These are phyloP conservation scores for Hypoxylon rubiginosum DNA, from an alignment of 2,329 filamentous ascomycete genomes.

Conservation along the genomic window DNA sequence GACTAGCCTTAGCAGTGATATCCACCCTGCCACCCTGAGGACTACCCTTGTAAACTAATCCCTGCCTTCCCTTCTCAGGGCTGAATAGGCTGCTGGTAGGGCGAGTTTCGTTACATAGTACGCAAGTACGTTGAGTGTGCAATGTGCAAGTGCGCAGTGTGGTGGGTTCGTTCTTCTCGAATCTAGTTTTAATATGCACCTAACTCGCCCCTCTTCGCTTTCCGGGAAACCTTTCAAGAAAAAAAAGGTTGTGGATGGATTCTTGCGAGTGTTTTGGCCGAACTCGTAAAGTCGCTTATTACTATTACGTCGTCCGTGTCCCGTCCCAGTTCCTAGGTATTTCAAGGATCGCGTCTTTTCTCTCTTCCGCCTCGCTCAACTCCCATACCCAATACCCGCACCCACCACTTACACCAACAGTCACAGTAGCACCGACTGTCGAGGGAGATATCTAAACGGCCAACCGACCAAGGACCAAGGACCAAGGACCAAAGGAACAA, in stretches of 20 bases:
- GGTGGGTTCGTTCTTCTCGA: slow-evolving; percentile 37
- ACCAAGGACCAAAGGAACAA: background rate
- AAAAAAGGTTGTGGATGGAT: slow-evolving; percentile 36
- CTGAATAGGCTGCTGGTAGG: slow-evolving; percentile 36
- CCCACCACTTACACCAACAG: background rate
- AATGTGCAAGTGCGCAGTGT: slow-evolving; percentile 8
- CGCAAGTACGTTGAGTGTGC: too few species aligned
- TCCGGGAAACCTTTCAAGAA: slow-evolving; percentile 31
- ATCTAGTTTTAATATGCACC: slow-evolving; percentile 44
- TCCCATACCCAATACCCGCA: background rate
- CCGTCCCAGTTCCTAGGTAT: slow-evolving; percentile 8
- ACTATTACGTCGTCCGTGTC: slow-evolving; percentile 21
- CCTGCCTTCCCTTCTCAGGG: slow-evolving; percentile 32
- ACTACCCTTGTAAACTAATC: slow-evolving; percentile 28
- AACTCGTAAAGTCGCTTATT: slow-evolving; percentile 8
- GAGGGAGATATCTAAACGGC: background rate
- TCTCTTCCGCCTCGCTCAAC: background rate
- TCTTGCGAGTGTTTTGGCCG: slow-evolving; percentile 35
- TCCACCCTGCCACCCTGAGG: slow-evolving; percentile 22
- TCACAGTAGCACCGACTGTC: background rate
- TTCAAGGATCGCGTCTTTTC: slow-evolving; percentile 1
- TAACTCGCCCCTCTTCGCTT: slow-evolving; percentile 40
- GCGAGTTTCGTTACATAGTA: slow-evolving; percentile 30
- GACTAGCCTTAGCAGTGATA: slow-evolving; percentile 21
- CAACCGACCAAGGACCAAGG: background rate